Percentiles rank a stretch among this genome's conserved stretches.
Evolutionary conservation across 208 protist genomes (phyloP).

Genomic region (Zelonia costaricensis): DNA sequence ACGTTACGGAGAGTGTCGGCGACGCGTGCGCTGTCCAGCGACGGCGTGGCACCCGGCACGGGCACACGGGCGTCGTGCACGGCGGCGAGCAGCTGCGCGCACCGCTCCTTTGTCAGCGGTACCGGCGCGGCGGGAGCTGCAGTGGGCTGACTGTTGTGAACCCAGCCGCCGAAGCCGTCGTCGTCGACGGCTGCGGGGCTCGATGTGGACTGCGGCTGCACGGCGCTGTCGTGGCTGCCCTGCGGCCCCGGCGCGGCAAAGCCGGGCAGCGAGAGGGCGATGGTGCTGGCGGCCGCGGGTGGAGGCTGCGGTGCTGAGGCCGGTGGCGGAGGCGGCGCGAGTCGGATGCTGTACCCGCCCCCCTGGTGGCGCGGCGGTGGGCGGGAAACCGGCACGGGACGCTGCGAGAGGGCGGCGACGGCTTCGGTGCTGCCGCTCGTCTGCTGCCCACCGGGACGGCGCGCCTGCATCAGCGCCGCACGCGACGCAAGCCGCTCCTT

Average conservation of each 20-base stretch:
- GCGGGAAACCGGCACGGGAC: too few species aligned
- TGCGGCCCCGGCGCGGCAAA: neutral
- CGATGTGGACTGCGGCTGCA: neutral
- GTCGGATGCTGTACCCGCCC: neutral
- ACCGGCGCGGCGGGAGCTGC: neutral
- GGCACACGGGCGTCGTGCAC: neutral
- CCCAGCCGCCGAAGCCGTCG: slow-evolving; percentile 19
- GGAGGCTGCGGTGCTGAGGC: neutral
- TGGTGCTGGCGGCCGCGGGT: neutral
- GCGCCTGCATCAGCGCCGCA: slow-evolving; percentile 23
- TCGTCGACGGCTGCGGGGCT: slow-evolving; percentile 8
- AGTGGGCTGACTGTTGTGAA: too few species aligned
- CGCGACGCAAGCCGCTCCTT: slow-evolving; percentile 28
- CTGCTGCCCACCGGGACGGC: slow-evolving; percentile 7
- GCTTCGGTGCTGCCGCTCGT: neutral
- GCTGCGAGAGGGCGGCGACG: too few species aligned
- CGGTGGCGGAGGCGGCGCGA: neutral
- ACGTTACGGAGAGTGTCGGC: too few species aligned
- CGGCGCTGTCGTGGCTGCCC: neutral
- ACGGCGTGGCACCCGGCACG: neutral
- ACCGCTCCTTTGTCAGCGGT: slow-evolving; percentile 14
- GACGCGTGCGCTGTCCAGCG: too few species aligned
- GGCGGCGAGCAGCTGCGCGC: slow-evolving; percentile 1
- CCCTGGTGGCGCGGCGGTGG: too few species aligned
- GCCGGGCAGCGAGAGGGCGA: slow-evolving; percentile 10